Evolutionary conservation across 257 asterid genomes (phyloP).

Genomic region (Asclepias syriaca): DNA sequence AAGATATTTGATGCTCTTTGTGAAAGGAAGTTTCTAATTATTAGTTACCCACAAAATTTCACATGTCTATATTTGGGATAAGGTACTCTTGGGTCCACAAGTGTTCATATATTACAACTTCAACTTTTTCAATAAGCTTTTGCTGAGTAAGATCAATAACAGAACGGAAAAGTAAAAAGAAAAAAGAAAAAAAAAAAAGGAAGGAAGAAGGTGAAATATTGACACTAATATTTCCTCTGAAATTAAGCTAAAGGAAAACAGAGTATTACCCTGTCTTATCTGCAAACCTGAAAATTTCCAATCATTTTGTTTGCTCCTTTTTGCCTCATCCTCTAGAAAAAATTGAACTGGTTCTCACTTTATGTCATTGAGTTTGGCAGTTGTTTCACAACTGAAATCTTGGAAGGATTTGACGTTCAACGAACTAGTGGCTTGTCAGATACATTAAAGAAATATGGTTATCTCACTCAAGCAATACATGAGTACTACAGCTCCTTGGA

Average conservation of each 20-base stretch:
- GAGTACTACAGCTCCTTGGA: constrained; percentile 61
- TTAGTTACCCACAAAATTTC: not conserved
- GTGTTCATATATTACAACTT: not conserved
- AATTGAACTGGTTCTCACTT: constrained; percentile 7
- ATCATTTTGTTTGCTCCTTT: constrained; percentile 6
- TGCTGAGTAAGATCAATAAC: not conserved
- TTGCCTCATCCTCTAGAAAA: not conserved
- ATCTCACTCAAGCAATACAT: constrained; percentile 75
- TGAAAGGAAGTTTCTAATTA: not conserved
- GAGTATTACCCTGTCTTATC: not conserved
- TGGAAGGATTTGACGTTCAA: constrained; percentile 98
- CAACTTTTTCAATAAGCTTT: not conserved
- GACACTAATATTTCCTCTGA: not conserved
- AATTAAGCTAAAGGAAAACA: not conserved
- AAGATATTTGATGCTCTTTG: not conserved
- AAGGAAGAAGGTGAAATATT: not conserved
- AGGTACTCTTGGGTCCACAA: not conserved
- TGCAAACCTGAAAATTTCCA: not conserved
- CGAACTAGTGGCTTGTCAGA: constrained; percentile 83
- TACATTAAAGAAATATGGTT: constrained; percentile 80
- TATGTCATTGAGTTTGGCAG: constrained; percentile 40
- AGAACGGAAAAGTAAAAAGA: no score
- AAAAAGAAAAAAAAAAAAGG: no score
- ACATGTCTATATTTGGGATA: not conserved
- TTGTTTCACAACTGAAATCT: constrained; percentile 94